A percentile compares a stretch with the other conserved stretches of the same genome.
These are phyloP conservation scores for Chaetomium fimeti DNA, from an alignment of 495 filamentous ascomycete genomes.

Conservation along the genomic window DNA sequence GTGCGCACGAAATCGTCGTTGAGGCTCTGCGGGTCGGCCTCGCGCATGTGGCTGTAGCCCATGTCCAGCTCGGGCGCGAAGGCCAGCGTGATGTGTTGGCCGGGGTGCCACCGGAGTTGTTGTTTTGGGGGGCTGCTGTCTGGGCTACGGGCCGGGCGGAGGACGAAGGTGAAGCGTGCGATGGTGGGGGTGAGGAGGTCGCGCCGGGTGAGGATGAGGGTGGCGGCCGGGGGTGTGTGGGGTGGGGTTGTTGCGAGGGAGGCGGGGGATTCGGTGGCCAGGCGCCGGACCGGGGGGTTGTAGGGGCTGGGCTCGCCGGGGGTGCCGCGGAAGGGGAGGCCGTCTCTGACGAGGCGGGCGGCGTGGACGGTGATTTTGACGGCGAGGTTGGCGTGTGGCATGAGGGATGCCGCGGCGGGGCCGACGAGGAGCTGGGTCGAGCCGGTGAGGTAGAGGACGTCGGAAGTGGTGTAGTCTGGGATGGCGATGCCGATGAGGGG, in stretches of 20 bases:
- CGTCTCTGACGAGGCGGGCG: conserved; percentile 59
- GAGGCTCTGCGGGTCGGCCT: conserved; percentile 69
- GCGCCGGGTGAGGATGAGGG: conserved; percentile 54
- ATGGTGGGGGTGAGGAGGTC: conserved; percentile 63
- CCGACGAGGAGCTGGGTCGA: conserved; percentile 61
- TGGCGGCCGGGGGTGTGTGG: conserved; percentile 23
- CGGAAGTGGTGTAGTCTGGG: conserved; percentile 67
- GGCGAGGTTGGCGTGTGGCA: conserved; percentile 69
- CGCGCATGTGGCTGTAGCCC: conserved; percentile 78
- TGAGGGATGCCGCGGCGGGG: conserved; percentile 55
- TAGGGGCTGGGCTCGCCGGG: conserved; percentile 64
- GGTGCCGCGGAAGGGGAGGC: conserved; percentile 64
- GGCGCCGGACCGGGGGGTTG: conserved; percentile 48
- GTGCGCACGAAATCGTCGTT: conserved; percentile 83
- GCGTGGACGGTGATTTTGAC: conserved; percentile 62
- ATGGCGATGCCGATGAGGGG: conserved; percentile 64
- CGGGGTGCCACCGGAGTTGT: conserved; percentile 54
- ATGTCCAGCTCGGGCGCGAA: conserved; percentile 63
- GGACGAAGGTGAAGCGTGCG: conserved; percentile 59
- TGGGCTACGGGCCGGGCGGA: conserved; percentile 38
- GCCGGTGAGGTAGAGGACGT: conserved; percentile 70
- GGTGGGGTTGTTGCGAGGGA: not conserved
- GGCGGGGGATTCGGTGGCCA: conserved; percentile 31
- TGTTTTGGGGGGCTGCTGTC: not conserved
- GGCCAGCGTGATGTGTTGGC: conserved; percentile 72